Evolutionary conservation across 2,329 filamentous ascomycete genomes (phyloP).

Genomic region (Pseudogymnoascus sp.): DNA sequence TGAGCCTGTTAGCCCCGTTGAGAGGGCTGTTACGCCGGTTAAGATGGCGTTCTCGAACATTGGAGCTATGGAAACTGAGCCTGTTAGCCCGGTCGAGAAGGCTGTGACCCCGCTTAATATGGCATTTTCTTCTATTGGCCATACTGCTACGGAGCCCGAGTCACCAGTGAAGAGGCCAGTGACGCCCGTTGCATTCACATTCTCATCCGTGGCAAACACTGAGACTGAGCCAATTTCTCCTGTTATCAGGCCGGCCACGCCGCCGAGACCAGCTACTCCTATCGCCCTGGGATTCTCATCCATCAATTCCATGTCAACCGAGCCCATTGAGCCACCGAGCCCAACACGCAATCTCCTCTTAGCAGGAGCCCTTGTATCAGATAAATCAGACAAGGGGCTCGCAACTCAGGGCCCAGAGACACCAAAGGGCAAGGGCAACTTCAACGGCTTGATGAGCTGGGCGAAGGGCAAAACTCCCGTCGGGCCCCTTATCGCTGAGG

Average conservation of each 20-base stretch:
- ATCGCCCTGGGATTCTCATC: constrained; percentile 24
- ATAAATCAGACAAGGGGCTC: constrained; percentile 29
- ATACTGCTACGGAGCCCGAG: constrained; percentile 19
- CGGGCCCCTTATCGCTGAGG: constrained; percentile 52
- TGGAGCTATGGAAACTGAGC: constrained; percentile 36
- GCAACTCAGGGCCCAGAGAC: constrained; percentile 33
- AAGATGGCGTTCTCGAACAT: constrained; percentile 31
- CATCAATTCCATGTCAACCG: constrained; percentile 24
- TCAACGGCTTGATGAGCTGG: constrained; percentile 39
- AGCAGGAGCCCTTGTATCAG: constrained; percentile 41
- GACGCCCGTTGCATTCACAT: constrained; percentile 24
- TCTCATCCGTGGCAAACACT: constrained; percentile 36
- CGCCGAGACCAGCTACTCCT: constrained; percentile 14
- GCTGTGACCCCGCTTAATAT: constrained; percentile 13
- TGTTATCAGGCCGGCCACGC: constrained; percentile 16
- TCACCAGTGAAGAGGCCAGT: constrained; percentile 20
- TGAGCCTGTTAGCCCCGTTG: constrained; percentile 30
- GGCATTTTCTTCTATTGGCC: constrained; percentile 32
- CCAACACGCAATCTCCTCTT: constrained; percentile 20
- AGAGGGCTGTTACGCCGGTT: constrained; percentile 14
- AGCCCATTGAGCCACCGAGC: constrained; percentile 26
- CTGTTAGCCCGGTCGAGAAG: constrained; percentile 13
- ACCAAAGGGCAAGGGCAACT: constrained; percentile 30
- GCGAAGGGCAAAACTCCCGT: constrained; percentile 35
- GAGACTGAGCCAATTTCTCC: constrained; percentile 37